A percentile compares a stretch with the other conserved stretches of the same genome.
phyloP scores from a whole-genome alignment of 129 eudicot genomes.

The Heracleum sosnowskyi region DNA sequence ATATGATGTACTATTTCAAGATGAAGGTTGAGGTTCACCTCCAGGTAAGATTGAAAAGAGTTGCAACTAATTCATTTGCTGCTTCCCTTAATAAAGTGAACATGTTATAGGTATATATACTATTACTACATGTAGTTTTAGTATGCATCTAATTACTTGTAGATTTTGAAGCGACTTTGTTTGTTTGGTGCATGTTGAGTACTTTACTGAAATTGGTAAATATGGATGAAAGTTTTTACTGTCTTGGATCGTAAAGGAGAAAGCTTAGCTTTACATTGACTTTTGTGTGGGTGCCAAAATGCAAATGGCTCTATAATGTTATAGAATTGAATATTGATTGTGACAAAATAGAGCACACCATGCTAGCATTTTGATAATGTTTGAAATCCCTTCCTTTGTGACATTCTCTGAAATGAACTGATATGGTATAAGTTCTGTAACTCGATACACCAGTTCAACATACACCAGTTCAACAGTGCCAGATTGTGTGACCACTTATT shows the following conservation, averaged over 20 bases:
- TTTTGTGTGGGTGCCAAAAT: background rate
- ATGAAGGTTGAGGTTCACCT: slow-evolving; percentile 51
- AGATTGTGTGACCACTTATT: background rate
- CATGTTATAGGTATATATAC: background rate
- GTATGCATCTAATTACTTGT: background rate
- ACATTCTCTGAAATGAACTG: background rate
- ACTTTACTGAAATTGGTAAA: background rate
- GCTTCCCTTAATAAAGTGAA: background rate
- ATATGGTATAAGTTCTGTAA: background rate
- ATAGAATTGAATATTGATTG: background rate
- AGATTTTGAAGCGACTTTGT: background rate
- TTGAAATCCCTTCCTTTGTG: background rate
- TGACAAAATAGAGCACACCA: background rate
- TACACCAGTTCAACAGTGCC: background rate
- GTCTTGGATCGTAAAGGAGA: background rate
- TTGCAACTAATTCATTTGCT: background rate
- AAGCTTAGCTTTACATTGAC: background rate
- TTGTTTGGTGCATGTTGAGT: background rate
- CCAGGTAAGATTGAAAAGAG: slow-evolving; percentile 35
- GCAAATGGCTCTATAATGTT: background rate
- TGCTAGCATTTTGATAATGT: no score
- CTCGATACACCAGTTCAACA: background rate
- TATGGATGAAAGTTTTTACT: background rate
- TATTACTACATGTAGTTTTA: background rate
- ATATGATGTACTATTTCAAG: slow-evolving; percentile 80